Evolutionary conservation across 148 eudicot genomes (phyloP).

Genomic region (Mesembryanthemum crystallinum): DNA sequence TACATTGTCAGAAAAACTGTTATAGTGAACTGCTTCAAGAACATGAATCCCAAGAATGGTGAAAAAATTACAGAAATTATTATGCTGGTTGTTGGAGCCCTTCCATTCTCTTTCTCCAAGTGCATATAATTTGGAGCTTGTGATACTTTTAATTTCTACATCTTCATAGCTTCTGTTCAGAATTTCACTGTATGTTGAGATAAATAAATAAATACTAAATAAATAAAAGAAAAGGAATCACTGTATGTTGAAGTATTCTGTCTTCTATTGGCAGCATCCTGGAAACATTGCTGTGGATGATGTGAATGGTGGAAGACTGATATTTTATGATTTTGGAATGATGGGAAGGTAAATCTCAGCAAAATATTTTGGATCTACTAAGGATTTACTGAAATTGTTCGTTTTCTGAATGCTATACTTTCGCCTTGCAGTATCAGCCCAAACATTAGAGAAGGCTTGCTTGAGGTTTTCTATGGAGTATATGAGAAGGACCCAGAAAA

Average conservation of each 20-base stretch:
- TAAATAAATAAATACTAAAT: too few species aligned
- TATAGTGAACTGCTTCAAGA: neutral
- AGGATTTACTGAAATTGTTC: constrained; percentile 7
- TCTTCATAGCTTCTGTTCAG: neutral
- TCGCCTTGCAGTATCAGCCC: constrained; percentile 74
- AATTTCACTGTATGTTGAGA: constrained; percentile 6
- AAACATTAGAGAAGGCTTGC: constrained; percentile 89
- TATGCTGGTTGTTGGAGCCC: neutral
- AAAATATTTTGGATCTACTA: neutral
- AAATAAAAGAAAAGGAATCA: too few species aligned
- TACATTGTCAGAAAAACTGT: neutral
- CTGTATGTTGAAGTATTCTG: constrained; percentile 9
- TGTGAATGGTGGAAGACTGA: constrained; percentile 96
- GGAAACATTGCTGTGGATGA: constrained; percentile 99
- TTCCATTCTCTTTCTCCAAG: neutral
- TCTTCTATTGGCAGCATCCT: constrained; percentile 71
- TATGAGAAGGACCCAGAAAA: constrained; percentile 95
- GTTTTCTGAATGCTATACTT: constrained; percentile 14
- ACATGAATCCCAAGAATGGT: neutral
- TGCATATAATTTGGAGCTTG: neutral
- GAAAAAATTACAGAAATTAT: neutral
- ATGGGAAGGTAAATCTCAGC: constrained; percentile 79
- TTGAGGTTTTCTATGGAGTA: constrained; percentile 91
- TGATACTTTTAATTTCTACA: neutral
- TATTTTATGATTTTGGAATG: constrained; percentile 99